phyloP scores from a whole-genome alignment of 768 basidiomycete genomes.

The Suillus cothurnatus region DNA sequence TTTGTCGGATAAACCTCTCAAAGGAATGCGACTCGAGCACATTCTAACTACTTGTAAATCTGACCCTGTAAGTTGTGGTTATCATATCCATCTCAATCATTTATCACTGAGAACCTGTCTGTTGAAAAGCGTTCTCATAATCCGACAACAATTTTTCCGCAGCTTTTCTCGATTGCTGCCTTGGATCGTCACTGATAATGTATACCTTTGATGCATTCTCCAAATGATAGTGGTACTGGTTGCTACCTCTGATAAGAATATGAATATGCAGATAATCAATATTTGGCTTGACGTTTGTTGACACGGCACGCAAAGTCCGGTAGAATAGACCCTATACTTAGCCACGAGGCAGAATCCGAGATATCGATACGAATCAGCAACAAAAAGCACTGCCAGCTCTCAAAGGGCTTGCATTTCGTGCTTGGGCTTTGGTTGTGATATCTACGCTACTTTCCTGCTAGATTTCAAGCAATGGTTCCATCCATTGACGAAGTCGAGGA shows the following conservation, averaged over 20 bases:
- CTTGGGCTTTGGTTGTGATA: background rate
- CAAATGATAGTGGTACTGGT: no score
- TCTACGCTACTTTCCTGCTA: background rate
- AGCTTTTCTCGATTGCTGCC: background rate
- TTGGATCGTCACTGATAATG: no score
- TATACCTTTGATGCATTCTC: no score
- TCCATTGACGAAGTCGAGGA: constrained; percentile 70
- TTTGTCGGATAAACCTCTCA: no score
- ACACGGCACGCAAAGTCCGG: background rate
- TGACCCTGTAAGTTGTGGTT: no score
- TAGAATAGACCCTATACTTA: constrained; percentile 3
- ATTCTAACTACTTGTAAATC: no score
- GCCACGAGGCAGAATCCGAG: constrained; percentile 7
- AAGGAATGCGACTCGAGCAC: no score
- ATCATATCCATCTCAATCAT: no score
- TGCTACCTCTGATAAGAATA: no score
- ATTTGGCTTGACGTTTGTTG: constrained; percentile 5
- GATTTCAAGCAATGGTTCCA: constrained; percentile 27
- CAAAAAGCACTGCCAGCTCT: constrained; percentile 1
- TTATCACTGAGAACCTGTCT: background rate
- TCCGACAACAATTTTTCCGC: background rate
- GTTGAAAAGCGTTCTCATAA: no score
- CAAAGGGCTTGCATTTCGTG: constrained; percentile 6
- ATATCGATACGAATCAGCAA: constrained; percentile 12
- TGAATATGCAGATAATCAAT: no score